A percentile compares a stretch with the other conserved stretches of the same genome.
Conservation (phyloP, 192 early-diverging fungal species). For the Pilaira anomala region DNA sequence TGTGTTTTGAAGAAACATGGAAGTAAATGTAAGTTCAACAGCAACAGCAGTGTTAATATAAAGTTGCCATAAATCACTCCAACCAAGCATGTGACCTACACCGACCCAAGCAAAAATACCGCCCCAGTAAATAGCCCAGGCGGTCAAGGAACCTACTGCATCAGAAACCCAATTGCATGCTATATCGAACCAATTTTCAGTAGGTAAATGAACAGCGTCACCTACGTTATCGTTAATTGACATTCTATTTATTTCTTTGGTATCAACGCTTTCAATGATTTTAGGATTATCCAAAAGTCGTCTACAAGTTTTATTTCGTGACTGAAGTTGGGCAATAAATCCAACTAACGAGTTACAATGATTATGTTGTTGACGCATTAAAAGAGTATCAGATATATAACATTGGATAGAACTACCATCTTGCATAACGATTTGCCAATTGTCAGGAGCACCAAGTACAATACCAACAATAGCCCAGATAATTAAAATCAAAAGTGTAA, state of each 20-base stretch:
- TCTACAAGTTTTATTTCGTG: neutral
- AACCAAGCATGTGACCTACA: constrained; percentile 10
- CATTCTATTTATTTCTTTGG: neutral
- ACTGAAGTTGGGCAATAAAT: constrained; percentile 10
- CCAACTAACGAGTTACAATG: neutral
- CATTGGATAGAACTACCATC: constrained; percentile 21
- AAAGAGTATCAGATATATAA: constrained; percentile 25
- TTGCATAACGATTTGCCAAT: constrained; percentile 25
- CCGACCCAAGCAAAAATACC: constrained; percentile 22
- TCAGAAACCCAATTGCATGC: constrained; percentile 10
- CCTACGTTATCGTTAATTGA: neutral
- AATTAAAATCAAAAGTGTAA: neutral
- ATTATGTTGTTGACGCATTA: constrained; percentile 28
- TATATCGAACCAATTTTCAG: constrained; percentile 16
- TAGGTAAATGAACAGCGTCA: constrained; percentile 14
- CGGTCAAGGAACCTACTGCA: constrained; percentile 4
- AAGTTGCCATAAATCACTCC: constrained; percentile 22
- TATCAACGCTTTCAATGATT: neutral
- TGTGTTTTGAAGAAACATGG: constrained; percentile 20
- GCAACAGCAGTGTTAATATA: constrained; percentile 25
- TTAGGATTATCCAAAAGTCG: neutral
- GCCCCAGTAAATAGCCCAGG: constrained; percentile 8
- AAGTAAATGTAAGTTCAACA: constrained; percentile 15
- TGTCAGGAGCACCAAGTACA: constrained; percentile 3
- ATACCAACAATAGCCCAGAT: constrained; percentile 17